Conservation (phyloP, 345 rosid genomes). For the Rhodamnia rubescens region DNA sequence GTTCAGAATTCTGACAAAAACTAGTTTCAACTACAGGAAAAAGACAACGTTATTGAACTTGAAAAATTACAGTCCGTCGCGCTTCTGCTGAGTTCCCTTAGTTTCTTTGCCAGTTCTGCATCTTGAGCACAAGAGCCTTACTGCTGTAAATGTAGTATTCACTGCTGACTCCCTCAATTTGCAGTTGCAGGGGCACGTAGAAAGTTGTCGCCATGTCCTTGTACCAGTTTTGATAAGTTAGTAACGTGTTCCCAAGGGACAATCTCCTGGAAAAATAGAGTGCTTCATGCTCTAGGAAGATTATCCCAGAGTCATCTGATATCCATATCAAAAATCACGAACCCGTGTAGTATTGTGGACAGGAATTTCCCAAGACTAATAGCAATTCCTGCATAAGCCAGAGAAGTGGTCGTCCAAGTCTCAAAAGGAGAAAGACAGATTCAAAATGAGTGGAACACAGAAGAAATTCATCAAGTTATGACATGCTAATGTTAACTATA, state of each 20-base stretch:
- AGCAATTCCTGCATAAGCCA: conserved; percentile 19
- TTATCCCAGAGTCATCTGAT: too few species aligned
- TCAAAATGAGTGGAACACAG: not conserved
- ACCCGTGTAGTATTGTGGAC: conserved; percentile 36
- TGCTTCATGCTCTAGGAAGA: not conserved
- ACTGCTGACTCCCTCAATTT: not conserved
- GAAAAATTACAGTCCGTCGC: too few species aligned
- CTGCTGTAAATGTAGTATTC: not conserved
- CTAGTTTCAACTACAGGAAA: too few species aligned
- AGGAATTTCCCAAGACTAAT: conserved; percentile 10
- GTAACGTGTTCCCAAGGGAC: too few species aligned
- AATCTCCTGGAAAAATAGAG: too few species aligned
- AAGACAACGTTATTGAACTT: too few species aligned
- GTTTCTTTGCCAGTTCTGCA: not conserved
- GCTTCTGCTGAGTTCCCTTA: not conserved
- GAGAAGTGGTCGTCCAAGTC: not conserved
- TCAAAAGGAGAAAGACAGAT: not conserved
- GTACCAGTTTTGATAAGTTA: not conserved
- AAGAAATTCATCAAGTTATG: not conserved
- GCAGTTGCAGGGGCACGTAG: not conserved
- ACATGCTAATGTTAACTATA: not conserved
- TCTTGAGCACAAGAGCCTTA: conserved; percentile 17
- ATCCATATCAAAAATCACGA: not conserved
- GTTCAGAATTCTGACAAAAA: too few species aligned
- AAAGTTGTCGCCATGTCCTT: conserved; percentile 1